Percentiles rank a stretch among this genome's conserved stretches.
phyloP scores from a whole-genome alignment of 371 early-diverging fungal genomes.

The Smittium mucronatum region DNA sequence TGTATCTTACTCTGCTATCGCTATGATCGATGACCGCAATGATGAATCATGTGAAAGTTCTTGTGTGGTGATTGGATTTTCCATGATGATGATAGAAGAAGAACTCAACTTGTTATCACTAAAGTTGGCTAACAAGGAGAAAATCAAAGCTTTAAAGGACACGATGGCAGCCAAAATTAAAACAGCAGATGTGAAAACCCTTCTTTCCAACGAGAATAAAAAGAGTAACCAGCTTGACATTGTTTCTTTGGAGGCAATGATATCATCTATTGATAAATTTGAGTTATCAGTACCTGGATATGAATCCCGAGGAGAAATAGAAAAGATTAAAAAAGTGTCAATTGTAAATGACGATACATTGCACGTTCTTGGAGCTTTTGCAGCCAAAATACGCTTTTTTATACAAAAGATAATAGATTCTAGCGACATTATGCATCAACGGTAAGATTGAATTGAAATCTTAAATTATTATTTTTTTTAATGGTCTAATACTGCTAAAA shows the following conservation, averaged over 20 bases:
- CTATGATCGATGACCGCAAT: conserved; percentile 19
- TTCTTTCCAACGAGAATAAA: background rate
- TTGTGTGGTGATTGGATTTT: conserved; percentile 4
- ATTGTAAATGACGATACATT: background rate
- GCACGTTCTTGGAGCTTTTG: conserved; percentile 7
- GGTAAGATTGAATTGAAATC: conserved; percentile 1
- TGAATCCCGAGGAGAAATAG: background rate
- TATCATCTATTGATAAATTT: background rate
- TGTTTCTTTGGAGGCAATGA: background rate
- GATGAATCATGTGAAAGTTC: too few relatives aligned
- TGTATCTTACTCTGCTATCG: conserved; percentile 29
- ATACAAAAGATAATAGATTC: conserved; percentile 3
- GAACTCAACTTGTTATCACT: background rate
- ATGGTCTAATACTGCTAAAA: background rate
- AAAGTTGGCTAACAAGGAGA: background rate
- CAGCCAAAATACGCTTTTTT: background rate
- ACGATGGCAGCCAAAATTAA: background rate
- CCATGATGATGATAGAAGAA: conserved; percentile 1
- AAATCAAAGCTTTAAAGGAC: background rate
- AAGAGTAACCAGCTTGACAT: too few relatives aligned
- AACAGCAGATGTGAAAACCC: background rate
- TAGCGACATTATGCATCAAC: background rate
- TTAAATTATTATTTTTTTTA: background rate
- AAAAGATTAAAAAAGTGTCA: background rate
- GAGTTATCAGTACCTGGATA: background rate